Conservation (phyloP, 2,329 filamentous ascomycete species). For the Phaeosphaeria sp. region DNA sequence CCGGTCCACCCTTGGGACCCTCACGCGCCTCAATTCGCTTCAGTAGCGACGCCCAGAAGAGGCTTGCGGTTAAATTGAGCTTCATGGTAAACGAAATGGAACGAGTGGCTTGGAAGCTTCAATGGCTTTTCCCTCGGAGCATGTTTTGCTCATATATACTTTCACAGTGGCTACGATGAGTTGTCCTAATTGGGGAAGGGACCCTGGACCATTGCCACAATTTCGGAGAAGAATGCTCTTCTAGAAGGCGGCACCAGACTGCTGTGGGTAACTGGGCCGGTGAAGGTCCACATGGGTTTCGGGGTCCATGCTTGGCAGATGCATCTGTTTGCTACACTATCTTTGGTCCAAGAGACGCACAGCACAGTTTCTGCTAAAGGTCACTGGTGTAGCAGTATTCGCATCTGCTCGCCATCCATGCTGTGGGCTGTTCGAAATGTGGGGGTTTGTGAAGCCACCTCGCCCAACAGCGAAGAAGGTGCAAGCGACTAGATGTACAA, state of each 20-base stretch:
- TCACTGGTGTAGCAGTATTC: not conserved
- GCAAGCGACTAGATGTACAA: not conserved
- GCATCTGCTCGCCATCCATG: not conserved
- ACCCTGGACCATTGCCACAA: not conserved
- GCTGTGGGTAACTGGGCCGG: constrained; percentile 1
- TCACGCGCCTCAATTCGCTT: not conserved
- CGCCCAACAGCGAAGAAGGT: not conserved
- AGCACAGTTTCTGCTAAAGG: not conserved
- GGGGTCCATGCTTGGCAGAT: not conserved
- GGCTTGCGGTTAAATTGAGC: constrained; percentile 13
- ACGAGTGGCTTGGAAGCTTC: constrained; percentile 1
- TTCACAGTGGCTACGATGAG: not conserved
- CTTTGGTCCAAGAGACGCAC: not conserved
- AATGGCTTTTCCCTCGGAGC: not conserved
- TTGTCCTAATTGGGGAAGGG: not conserved
- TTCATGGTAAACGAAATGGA: constrained; percentile 10
- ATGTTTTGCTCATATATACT: not conserved
- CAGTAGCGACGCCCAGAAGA: constrained; percentile 12
- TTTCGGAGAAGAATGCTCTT: constrained; percentile 3
- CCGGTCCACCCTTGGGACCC: not conserved
- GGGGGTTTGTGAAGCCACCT: not conserved
- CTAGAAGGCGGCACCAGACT: not conserved
- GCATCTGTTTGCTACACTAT: not conserved
- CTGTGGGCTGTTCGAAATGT: not conserved
- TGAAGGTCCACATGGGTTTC: not conserved